Evolutionary conservation across 108 stramenopile species (phyloP), one percentile per base, ranked within the genome.

Genomic region (Skeletonema grethae): DNA sequence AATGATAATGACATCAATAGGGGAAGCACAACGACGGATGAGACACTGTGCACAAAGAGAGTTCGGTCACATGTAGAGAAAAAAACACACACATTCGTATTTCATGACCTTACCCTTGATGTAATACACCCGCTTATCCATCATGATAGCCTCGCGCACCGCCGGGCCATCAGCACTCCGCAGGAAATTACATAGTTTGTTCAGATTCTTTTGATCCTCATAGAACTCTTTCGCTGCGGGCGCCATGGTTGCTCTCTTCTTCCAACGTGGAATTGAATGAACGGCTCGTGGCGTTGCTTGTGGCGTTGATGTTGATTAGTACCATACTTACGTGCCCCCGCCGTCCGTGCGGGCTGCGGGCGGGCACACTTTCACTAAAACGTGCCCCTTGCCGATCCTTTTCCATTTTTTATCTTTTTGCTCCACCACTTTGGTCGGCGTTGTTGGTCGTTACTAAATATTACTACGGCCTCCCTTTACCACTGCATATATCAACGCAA

Each of bases 81-180:
- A 20, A 18, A 4, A 50, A 55, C 59, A 4, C 65, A 55, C 59
- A n/a, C n/a, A 63, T 1, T 28, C 25, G 25, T 29, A 24, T 13
- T n/a, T 69, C 30, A 1, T 28, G 25, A 12, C 41, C 95, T 62
- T 73, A 97, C 98, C 98, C 77, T 97, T 98, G 82, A 98, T 86
- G 77, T 98, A 98, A 61, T 95, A 89, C 66, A 98, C 98, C 16
- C 98, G 92, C 77, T 97, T 97, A 63, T 97, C 97, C 87, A 95
- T 90, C 65, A 95, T 77, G 38, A 97, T 82, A 28, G 95, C 97
- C 71, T 97, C 95, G 35, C 97, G 89, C 32, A 92, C 88, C 12
- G 88, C 65, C 2, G 95, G 95, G 16, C 95, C 95, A 20, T 95
- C 89, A 3, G 72, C 63, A 65, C 86, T 86, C 29, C 90, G 81